Conservation (phyloP, 2,329 filamentous ascomycete genomes). For the Cordyceps sp. region DNA sequence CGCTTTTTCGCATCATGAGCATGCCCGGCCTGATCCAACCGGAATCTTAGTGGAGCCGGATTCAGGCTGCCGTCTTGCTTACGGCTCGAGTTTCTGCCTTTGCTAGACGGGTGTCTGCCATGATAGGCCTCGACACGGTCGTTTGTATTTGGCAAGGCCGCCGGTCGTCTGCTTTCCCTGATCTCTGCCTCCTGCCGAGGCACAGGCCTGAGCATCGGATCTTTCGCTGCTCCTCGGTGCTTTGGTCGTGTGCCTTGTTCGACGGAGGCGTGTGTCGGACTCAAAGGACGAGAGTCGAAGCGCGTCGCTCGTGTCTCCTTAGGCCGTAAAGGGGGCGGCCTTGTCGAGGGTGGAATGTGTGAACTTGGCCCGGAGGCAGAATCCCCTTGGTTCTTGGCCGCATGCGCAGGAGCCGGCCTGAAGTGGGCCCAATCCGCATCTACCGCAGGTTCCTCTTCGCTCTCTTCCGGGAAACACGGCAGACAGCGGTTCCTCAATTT, state of each 20-base stretch:
- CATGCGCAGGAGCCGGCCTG: conserved; percentile 3
- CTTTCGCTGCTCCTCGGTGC: not conserved
- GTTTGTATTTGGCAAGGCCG: no score
- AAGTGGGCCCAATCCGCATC: conserved; percentile 10
- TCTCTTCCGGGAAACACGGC: conserved; percentile 12
- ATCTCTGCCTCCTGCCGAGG: no score
- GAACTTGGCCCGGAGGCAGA: not conserved
- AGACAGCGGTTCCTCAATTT: conserved; percentile 9
- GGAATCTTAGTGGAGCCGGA: no score
- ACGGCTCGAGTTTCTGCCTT: not conserved
- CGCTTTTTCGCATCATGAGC: not conserved
- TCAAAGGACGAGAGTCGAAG: conserved; percentile 1
- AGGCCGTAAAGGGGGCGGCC: conserved; percentile 1
- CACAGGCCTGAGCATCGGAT: no score
- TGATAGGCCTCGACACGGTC: no score
- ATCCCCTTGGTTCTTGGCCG: not conserved
- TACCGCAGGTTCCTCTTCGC: conserved; percentile 7
- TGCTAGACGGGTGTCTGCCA: no score
- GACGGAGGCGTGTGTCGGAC: conserved; percentile 2
- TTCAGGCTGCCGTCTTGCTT: no score
- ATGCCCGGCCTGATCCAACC: not conserved
- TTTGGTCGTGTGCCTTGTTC: not conserved
- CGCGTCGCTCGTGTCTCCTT: not conserved
- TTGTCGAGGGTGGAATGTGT: conserved; percentile 1
- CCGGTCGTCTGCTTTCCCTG: no score